Evolutionary conservation across 371 early-diverging fungal genomes (phyloP).

Genomic region (Mucor piriformis): DNA sequence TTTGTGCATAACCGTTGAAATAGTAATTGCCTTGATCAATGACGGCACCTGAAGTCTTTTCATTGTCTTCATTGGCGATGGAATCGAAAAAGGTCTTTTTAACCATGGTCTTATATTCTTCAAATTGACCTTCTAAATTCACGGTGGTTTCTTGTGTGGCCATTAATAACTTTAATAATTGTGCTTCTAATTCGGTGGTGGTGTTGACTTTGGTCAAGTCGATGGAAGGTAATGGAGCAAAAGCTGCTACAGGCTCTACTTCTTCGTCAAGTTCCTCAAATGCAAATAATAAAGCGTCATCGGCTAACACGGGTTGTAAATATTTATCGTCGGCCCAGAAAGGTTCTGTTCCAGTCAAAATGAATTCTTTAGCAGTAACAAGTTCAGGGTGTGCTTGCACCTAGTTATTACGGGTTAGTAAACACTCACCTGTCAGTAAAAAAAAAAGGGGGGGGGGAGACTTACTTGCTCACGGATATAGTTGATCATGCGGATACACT

Average conservation of each 20-base stretch:
- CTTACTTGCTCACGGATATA: slow-evolving; percentile 65
- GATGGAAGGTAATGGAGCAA: slow-evolving; percentile 10
- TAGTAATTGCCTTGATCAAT: slow-evolving; percentile 72
- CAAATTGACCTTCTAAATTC: slow-evolving; percentile 62
- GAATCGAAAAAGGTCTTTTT: slow-evolving; percentile 72
- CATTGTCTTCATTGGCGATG: slow-evolving; percentile 31
- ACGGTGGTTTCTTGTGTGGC: slow-evolving; percentile 52
- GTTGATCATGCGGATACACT: slow-evolving; percentile 85
- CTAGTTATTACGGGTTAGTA: no score
- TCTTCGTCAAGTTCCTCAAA: slow-evolving; percentile 60
- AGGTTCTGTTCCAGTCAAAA: slow-evolving; percentile 54
- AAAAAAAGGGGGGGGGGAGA: no score
- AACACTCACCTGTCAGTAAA: no score
- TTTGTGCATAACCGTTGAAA: slow-evolving; percentile 84
- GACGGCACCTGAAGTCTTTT: slow-evolving; percentile 1
- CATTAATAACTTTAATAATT: slow-evolving; percentile 55
- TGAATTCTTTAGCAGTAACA: slow-evolving; percentile 1
- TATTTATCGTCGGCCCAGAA: slow-evolving; percentile 74
- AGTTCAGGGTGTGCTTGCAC: slow-evolving; percentile 13
- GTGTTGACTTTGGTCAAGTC: slow-evolving; percentile 29
- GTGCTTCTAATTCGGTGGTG: slow-evolving; percentile 60
- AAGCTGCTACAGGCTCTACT: slow-evolving; percentile 6
- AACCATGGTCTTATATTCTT: slow-evolving; percentile 71
- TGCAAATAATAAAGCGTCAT: slow-evolving; percentile 77
- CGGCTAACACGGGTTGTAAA: slow-evolving; percentile 77